Base-by-base conservation (phyloP, 2,329 filamentous ascomycete species). In the Septoria linicola region DNA sequence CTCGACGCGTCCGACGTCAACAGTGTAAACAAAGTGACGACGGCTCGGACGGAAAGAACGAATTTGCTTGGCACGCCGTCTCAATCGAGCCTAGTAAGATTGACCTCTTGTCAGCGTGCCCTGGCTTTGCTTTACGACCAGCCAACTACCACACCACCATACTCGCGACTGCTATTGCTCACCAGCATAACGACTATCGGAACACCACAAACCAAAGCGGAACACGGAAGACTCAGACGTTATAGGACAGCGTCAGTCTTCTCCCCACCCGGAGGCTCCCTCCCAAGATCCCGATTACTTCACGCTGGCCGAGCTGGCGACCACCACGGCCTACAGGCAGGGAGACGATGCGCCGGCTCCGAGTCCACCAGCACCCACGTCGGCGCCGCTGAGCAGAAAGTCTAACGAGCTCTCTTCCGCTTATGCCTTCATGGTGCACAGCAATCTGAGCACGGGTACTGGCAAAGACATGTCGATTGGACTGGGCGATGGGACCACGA, bases 381-480 rank as follows among this genome's bases (percentile, higher is more conserved):
- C 54, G 44, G 37, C 51, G 44, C 46, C 54, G 51, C 51, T 59
- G 58, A 58, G 53, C 53, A 63, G 63, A 55, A 66, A 67, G 56
- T 64, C 61, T 41, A 53, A 49, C 53, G 58, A 60, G 52, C 59
- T 63, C 51, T 61, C 66, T 64, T 66, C 60, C 47, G 59, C 55
- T 45, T 52, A 58, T 57, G 62, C 64, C 52, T 68, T 73, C 71
- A 72, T 74, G 71, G 69, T 73, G 30, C 53, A 51, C 68, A 73
- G 67, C 66, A 43, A 41, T 31, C 27, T 37, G 23, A 43, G 47
- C 31, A 30, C 41, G n/a, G 27, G 16, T 25, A 14, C 27, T 35
- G 51, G 35, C 43, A 63, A 73, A 66, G 73, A 74, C 57, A 80
- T 80, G 78, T 76, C 77, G 68, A 73, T 74, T 59, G 43, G 50